Base-by-base conservation (phyloP, 2,329 filamentous ascomycete species). In the Shiraia bambusicola region DNA sequence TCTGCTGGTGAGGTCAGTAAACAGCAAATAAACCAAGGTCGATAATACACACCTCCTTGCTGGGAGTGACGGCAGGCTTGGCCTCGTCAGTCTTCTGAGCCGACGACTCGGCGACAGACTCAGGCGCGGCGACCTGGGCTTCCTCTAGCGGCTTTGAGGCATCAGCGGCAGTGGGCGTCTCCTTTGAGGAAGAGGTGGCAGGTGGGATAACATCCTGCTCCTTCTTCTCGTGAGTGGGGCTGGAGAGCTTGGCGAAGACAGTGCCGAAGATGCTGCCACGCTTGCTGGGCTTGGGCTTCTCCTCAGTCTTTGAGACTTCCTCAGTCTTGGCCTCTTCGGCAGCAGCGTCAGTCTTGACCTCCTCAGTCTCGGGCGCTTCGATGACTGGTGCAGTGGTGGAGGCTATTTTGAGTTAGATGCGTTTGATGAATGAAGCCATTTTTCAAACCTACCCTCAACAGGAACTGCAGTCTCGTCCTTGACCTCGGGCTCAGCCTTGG, bases 201-300 rank as follows among this genome's bases (percentile, higher is more conserved):
- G 71, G 69, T 37, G 76, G 72, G 56, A 76, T 70, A 52, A 80
- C 76, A 64, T 87, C 84, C 58, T 82, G 77, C 52, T 84, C 84
- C 69, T 86, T 84, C 78, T 92, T 92, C 80, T 77, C 74, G 48
- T 65, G 65, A 26, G 67, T 69, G 9, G 74, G 74, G 64, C 70
- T 73, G 65, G 71, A 73, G 42, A 76, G 63, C 65, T 71, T 71
- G 57, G 88, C 86, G 72, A 78, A 80, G 66, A 88, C 83, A 63
- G 82, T 84, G 59, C 82, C 82, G 72, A 94, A 94, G 62, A 91
- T 84, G 54, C 88, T 93, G 72, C 83, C 83, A 70, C 89, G 87
- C 87, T 94, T 95, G 71, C 81, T 78, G 34, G 70, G 69, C 82
- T 88, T 90, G 56, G 77, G 67, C 58, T 69, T 69, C 48, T 65